Conservation (phyloP, 768 basidiomycete genomes). For the Suillus subalutaceus region DNA sequence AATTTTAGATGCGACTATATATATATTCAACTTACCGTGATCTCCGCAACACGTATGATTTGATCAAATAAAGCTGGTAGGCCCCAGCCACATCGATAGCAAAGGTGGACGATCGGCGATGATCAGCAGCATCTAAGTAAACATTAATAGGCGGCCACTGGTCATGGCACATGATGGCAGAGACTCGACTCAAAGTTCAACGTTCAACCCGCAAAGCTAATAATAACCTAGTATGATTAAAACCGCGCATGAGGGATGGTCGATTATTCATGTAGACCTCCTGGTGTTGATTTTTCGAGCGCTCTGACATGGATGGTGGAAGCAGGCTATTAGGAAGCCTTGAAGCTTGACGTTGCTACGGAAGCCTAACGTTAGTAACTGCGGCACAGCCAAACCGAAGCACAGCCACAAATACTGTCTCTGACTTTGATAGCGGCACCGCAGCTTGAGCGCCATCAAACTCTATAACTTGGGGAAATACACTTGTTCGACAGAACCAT, state of each 20-base stretch:
- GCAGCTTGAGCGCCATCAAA: conserved; percentile 5
- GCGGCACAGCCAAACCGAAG: background rate
- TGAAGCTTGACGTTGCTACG: too few relatives aligned
- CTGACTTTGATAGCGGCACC: conserved; percentile 5
- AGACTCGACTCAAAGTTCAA: background rate
- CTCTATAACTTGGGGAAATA: background rate
- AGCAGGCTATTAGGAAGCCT: background rate
- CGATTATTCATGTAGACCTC: background rate
- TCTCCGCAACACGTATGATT: background rate
- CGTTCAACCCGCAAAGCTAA: background rate
- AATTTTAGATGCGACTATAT: background rate
- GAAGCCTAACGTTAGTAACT: too few relatives aligned
- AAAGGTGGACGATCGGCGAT: background rate
- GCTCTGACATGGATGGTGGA: background rate
- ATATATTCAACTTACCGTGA: background rate
- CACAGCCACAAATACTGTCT: background rate
- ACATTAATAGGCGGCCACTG: background rate
- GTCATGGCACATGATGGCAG: background rate
- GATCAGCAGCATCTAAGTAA: background rate
- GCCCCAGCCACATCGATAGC: background rate
- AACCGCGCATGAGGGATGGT: background rate
- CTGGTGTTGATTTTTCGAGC: background rate
- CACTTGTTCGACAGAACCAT: conserved; percentile 32
- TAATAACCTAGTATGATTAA: background rate
- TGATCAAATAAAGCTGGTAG: background rate